Evolutionary conservation across 2,329 filamentous ascomycete species (phyloP).

Genomic region (Elsinoe batatas): DNA sequence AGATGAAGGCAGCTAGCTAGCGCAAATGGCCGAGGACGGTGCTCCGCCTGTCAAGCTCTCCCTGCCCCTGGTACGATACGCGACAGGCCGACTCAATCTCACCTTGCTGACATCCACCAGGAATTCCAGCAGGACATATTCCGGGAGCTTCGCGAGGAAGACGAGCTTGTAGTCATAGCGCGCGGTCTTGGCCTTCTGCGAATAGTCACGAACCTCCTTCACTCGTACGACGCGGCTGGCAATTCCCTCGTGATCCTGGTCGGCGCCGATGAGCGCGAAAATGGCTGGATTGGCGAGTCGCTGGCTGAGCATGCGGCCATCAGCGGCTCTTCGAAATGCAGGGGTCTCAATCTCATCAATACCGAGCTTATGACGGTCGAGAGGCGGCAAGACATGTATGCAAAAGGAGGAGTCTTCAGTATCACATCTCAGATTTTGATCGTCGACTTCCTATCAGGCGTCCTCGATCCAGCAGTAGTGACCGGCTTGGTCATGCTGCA

Average conservation of each 20-base stretch:
- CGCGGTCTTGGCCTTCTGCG: conserved; percentile 86
- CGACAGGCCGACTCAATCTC: conserved; percentile 15
- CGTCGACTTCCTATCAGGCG: conserved; percentile 77
- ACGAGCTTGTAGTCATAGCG: conserved; percentile 87
- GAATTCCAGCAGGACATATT: conserved; percentile 95
- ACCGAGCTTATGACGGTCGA: conserved; percentile 85
- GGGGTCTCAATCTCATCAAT: conserved; percentile 84
- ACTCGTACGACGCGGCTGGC: conserved; percentile 91
- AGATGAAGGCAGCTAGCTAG: neutral
- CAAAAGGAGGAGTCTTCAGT: conserved; percentile 81
- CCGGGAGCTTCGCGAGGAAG: conserved; percentile 76
- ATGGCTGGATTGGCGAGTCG: conserved; percentile 93
- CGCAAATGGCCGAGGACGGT: conserved; percentile 16
- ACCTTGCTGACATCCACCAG: conserved; percentile 27
- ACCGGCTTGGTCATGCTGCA: conserved; percentile 83
- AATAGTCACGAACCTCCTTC: conserved; percentile 88
- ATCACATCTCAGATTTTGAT: conserved; percentile 93
- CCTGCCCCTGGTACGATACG: conserved; percentile 52
- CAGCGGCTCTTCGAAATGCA: conserved; percentile 69
- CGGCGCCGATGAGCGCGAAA: conserved; percentile 84
- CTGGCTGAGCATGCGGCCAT: conserved; percentile 91
- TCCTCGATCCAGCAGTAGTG: conserved; percentile 73
- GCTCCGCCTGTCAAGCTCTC: conserved; percentile 63
- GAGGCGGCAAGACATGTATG: conserved; percentile 84
- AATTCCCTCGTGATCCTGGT: conserved; percentile 86